Evolutionary conservation across 139 green algal species (phyloP), one percentile per base, ranked within the genome.

Genomic region (Chara braunii): DNA sequence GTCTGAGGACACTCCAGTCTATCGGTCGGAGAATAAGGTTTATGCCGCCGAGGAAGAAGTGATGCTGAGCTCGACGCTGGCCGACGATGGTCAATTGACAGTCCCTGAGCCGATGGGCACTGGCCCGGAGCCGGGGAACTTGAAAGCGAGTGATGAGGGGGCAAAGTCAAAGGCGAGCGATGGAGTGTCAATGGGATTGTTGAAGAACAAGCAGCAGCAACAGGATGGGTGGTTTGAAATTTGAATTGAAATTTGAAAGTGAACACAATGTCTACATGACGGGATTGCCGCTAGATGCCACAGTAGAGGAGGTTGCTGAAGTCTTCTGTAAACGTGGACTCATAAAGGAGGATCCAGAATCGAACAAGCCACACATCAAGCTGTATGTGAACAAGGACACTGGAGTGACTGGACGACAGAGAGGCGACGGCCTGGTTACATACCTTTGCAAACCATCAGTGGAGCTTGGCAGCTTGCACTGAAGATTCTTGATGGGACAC

Each of bases 231-330:
- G 37, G 22, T 95, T n/a, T n/a, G n/a, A n/a, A n/a, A n/a, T n/a
- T n/a, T n/a, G n/a, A n/a, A 87, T 87, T 86, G 90, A 56, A 80
- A 90, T n/a, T 69, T 94, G 7, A 90, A 90, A 69, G 71, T 80
- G 48, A 97, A 94, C 81, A 95, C 88, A 22, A 75, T 58, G 90
- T 98, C 63, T 97, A 97, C 62, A 81, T 97, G 12, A 89, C 78
- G 1, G 92, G 92, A 0, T 80, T 98, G 43, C 92, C 92, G 0
- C 53, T 78, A 18, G 90, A 98, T 70, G 79, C 81, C 23, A 94
- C 80, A 2, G 71, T 85, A 35, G 75, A 83, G 26, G 89, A 97
- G 68, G 36, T 71, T 14, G 42, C 44, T 48, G 70, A 86, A 56
- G 63, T 79, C 3, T 92, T 92, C 62, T 48, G 31, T 40, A 91